Evolutionary conservation across 2,329 filamentous ascomycete genomes (phyloP).

Genomic region (Trichoderma atroviride): DNA sequence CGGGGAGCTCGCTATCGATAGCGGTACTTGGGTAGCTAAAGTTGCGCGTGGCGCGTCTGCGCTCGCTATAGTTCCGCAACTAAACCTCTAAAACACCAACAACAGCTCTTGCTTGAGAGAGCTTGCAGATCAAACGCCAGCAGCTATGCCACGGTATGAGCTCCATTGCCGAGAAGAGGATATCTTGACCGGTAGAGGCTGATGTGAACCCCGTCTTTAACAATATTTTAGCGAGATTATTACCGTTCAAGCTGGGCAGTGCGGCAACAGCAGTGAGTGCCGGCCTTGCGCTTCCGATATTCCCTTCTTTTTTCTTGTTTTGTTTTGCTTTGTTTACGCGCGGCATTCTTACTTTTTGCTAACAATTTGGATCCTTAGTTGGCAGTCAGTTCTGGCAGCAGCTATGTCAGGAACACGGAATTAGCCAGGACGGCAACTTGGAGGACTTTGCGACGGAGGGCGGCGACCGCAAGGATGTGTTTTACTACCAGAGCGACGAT

Average conservation of each 20-base stretch:
- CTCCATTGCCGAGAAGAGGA: not conserved
- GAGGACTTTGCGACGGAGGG: conserved; percentile 98
- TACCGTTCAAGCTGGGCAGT: conserved; percentile 97
- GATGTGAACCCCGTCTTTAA: not conserved
- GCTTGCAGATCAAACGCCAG: conserved; percentile 14
- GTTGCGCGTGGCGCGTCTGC: conserved; percentile 23
- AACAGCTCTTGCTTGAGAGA: conserved; percentile 3
- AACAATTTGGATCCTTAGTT: conserved; percentile 55
- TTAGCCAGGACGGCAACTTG: conserved; percentile 94
- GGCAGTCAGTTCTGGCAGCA: conserved; percentile 99
- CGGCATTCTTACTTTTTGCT: not conserved
- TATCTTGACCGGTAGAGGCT: conserved; percentile 20
- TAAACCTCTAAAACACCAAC: conserved; percentile 13
- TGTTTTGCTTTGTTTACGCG: not conserved
- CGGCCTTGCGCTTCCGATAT: conserved; percentile 37
- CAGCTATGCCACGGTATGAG: conserved; percentile 36
- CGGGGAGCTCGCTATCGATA: conserved; percentile 24
- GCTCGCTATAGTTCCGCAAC: not conserved
- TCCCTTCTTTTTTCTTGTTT: not conserved
- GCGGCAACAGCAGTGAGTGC: conserved; percentile 92
- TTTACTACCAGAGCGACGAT: conserved; percentile 99
- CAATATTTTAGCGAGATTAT: conserved; percentile 81
- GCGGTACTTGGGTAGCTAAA: not conserved
- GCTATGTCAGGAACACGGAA: conserved; percentile 95
- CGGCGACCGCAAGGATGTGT: conserved; percentile 97